These are phyloP conservation scores for Salix arbutifolia DNA, from an alignment of 345 rosid species.

Conservation along the genomic window DNA sequence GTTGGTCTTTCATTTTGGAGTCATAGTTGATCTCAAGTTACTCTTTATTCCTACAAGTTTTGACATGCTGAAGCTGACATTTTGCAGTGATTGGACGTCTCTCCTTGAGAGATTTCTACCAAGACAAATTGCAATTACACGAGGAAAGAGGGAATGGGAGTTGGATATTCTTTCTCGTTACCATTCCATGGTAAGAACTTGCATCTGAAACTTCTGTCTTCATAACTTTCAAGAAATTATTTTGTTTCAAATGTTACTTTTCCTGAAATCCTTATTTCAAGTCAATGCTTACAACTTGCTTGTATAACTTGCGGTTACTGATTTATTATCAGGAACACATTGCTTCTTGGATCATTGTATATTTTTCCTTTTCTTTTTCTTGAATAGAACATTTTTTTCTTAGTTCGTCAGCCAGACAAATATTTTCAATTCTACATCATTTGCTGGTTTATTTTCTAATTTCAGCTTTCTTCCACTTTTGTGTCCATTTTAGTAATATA, in stretches of 20 bases:
- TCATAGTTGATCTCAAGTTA: neutral
- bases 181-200: conserved; percentile 60
- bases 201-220: conserved; percentile 4
- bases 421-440: neutral
- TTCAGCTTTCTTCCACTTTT: neutral
- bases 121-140: conserved; percentile 89
- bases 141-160: conserved; percentile 97
- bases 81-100: conserved; percentile 78
- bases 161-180: conserved; percentile 87
- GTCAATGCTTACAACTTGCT: neutral
- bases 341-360: neutral
- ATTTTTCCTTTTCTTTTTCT: neutral
- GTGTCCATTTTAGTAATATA: neutral
- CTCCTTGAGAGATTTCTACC: conserved; percentile 90
- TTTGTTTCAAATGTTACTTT: neutral
- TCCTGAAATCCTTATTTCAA: neutral
- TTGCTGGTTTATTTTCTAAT: neutral
- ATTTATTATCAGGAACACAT: neutral
- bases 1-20: neutral
- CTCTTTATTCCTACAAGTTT: neutral
- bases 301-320: neutral
- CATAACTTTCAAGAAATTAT: neutral
- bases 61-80: neutral
- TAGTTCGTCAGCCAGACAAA: neutral
- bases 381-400: neutral